Conservation (phyloP, 176 grass and related monocot genomes). For the Oryza glaberrima region DNA sequence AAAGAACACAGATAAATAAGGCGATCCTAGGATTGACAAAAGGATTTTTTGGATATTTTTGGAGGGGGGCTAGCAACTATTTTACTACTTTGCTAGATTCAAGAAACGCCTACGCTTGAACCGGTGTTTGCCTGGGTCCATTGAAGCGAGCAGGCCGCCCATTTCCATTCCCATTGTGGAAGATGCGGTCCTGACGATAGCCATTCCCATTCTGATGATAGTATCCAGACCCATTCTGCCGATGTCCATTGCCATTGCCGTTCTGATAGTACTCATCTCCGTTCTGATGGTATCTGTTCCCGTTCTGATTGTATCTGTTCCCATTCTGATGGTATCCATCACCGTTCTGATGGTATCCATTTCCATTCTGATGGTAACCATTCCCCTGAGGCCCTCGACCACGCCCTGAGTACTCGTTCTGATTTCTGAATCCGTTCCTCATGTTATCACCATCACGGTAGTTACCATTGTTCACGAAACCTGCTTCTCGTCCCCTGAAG, state of each 20-base stretch:
- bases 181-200: not conserved
- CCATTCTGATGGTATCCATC: not conserved
- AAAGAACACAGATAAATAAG: not conserved
- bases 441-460: constrained; percentile 27
- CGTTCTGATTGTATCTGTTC: not conserved
- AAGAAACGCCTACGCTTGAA: constrained; percentile 29
- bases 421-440: constrained; percentile 51
- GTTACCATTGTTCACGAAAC: constrained; percentile 43
- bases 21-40: constrained; percentile 3
- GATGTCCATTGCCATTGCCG: not conserved
- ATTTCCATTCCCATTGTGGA: constrained; percentile 43
- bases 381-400: constrained; percentile 37
- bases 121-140: constrained; percentile 34
- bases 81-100: constrained; percentile 24
- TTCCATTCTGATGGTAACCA: not conserved
- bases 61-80: not conserved
- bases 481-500: constrained; percentile 44
- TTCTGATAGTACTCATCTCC: not conserved
- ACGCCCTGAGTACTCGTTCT: constrained; percentile 34
- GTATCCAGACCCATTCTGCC: not conserved
- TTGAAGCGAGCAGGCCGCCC: constrained; percentile 26
- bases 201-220: not conserved
- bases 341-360: not conserved
- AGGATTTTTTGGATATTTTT: not conserved
- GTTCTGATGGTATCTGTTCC: constrained; percentile 8